Evolutionary conservation across 1,284 basidiomycete genomes (phyloP).

Genomic region (Tetrapyrgos nigripes): DNA sequence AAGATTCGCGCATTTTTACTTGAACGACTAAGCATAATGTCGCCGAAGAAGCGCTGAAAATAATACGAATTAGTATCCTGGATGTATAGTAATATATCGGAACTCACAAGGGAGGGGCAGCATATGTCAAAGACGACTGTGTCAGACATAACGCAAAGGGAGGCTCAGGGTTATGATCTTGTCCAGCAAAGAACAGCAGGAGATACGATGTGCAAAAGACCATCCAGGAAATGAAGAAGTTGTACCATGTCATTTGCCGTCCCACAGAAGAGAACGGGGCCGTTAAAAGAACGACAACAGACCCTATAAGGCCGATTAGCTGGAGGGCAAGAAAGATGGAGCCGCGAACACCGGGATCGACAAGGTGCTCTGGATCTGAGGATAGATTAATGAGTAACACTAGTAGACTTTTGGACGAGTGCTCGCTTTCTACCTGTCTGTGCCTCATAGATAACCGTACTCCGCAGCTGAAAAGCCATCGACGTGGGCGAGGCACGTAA

Average conservation of each 20-base stretch:
- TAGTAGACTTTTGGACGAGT: no score
- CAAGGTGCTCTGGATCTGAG: neutral
- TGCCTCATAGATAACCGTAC: no score
- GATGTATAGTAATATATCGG: no score
- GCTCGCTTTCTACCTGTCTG: no score
- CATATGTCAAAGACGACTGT: constrained; percentile 22
- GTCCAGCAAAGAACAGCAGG: constrained; percentile 22
- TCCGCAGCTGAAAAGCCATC: no score
- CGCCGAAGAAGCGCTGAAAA: neutral
- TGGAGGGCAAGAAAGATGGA: constrained; percentile 19
- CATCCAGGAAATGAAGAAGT: constrained; percentile 27
- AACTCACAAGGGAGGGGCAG: constrained; percentile 9
- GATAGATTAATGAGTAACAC: no score
- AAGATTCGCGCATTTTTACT: no score
- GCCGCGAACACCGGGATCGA: neutral
- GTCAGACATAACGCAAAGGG: constrained; percentile 22
- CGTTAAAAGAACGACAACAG: constrained; percentile 20
- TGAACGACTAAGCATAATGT: constrained; percentile 7
- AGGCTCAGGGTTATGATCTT: constrained; percentile 10
- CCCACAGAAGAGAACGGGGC: constrained; percentile 21
- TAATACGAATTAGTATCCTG: no score
- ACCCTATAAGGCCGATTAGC: constrained; percentile 23
- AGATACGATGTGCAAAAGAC: constrained; percentile 24
- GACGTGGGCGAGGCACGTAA: no score
- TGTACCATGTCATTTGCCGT: constrained; percentile 26